Percentiles rank a stretch among this genome's conserved stretches.
These are phyloP conservation scores for Colletotrichum abscissum DNA, from an alignment of 2,329 filamentous ascomycete genomes.

Conservation along the genomic window DNA sequence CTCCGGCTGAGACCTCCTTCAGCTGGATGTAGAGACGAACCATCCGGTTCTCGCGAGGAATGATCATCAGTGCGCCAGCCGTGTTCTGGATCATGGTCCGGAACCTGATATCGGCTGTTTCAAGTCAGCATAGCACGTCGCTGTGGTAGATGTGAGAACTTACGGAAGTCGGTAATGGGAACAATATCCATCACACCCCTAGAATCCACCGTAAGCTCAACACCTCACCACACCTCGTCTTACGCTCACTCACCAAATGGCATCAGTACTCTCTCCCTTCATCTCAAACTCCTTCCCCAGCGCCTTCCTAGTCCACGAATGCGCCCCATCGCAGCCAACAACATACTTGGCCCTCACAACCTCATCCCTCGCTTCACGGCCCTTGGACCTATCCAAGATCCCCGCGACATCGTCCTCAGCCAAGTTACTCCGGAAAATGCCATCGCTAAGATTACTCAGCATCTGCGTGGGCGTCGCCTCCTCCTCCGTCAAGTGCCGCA, in stretches of 20 bases:
- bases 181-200: slow-evolving; percentile 52
- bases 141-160: neutral
- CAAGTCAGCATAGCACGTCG: neutral
- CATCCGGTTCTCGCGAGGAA: slow-evolving; percentile 71
- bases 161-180: slow-evolving; percentile 59
- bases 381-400: slow-evolving; percentile 40
- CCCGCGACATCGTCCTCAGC: slow-evolving; percentile 66
- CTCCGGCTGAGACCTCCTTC: slow-evolving; percentile 45
- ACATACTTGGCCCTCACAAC: slow-evolving; percentile 70
- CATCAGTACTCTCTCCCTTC: slow-evolving; percentile 64
- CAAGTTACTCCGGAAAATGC: slow-evolving; percentile 70
- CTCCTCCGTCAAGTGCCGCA: slow-evolving; percentile 69
- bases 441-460: slow-evolving; percentile 53
- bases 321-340: slow-evolving; percentile 76
- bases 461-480: slow-evolving; percentile 60
- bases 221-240: neutral
- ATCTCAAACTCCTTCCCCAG: slow-evolving; percentile 62
- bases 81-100: slow-evolving; percentile 69
- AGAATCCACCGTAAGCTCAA: neutral
- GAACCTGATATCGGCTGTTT: slow-evolving; percentile 61
- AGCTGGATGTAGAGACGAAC: slow-evolving; percentile 76
- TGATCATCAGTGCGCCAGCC: slow-evolving; percentile 71
- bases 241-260: slow-evolving; percentile 49
- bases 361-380: slow-evolving; percentile 48
- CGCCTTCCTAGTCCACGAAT: slow-evolving; percentile 71